Conservation (phyloP, 495 filamentous ascomycete genomes). For the Lindgomyces ingoldianus region DNA sequence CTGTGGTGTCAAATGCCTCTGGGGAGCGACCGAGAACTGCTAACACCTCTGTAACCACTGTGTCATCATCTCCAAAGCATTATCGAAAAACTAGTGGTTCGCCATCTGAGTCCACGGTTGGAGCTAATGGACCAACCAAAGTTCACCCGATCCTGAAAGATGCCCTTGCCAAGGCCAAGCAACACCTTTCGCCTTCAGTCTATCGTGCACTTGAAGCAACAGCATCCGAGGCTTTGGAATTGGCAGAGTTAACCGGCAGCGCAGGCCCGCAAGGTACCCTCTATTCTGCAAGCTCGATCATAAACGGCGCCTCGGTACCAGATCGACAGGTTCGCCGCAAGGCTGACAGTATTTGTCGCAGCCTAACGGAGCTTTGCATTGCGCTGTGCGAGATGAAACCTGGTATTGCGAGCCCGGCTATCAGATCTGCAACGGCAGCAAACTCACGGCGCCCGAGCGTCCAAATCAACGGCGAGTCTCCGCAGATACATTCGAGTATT, state of each 20-base stretch:
- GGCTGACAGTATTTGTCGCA: conserved; percentile 88
- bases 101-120: conserved; percentile 46
- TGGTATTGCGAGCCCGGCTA: conserved; percentile 38
- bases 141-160: conserved; percentile 77
- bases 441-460: conserved; percentile 44
- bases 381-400: conserved; percentile 66
- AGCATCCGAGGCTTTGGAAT: conserved; percentile 73
- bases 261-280: conserved; percentile 58
- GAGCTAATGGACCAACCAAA: conserved; percentile 45
- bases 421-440: conserved; percentile 32
- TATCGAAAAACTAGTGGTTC: conserved; percentile 53
- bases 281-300: conserved; percentile 64
- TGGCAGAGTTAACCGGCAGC: conserved; percentile 73
- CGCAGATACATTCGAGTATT: conserved; percentile 31
- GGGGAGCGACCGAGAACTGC: conserved; percentile 86
- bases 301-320: conserved; percentile 58
- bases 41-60: conserved; percentile 87
- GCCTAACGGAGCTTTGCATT: conserved; percentile 87
- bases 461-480: conserved; percentile 35
- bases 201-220: conserved; percentile 81
- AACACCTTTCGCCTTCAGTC: conserved; percentile 65
- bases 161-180: conserved; percentile 74
- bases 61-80: conserved; percentile 82
- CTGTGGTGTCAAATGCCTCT: conserved; percentile 71
- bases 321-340: conserved; percentile 86